Base-by-base conservation (phyloP, 805 yeast genomes). In the Saccharomycopsis fodiens region DNA sequence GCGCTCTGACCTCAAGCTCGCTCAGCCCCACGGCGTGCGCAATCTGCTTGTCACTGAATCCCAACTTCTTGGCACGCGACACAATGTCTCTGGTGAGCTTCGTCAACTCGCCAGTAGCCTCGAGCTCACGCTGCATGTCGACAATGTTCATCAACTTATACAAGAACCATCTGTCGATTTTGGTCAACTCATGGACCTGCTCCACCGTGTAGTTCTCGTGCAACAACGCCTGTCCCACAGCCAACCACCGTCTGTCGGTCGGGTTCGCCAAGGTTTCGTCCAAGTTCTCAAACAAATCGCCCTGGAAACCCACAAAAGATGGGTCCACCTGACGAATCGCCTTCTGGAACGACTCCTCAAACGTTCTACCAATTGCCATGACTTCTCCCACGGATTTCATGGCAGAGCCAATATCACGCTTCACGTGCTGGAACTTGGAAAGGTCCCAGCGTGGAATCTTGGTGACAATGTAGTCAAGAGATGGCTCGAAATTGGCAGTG, bases 351-450 rank as follows among this genome's bases (percentile, higher is more conserved):
- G 96, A 84, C 70, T 91, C 98, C 71, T 91, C 98, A 62, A 91
- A 91, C 54, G 81, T 91, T 69, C 98, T 82, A 61, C 98, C 98
- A 61, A 91, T 93, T 39, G 96, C 94, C 98, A 91, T 91, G 49
- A 91, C 98, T 68, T 91, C 98, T 65, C 98, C 98, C 46, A 91
- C 98, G 49, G 97, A 89, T 67, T 91, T 91, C 98, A 91, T 91
- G 37, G 97, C 80, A 7, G 96, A 85, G 40, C 96, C 96, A 61
- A 91, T 84, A 52, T 83, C 87, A 65, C 96, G 79, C 64, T 86
- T 85, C 53, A 91, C 98, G 60, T 87, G 95, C 64, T 85, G 94
- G 73, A 91, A 93, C 74, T 91, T 91, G 56, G 93, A 67, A 65
- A 91, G 72, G 72, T 91, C 98, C 98, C 98, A 91, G 69, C 97